Conservation (phyloP, 1,284 basidiomycete genomes). For the Moesziomyces globuligerus region DNA sequence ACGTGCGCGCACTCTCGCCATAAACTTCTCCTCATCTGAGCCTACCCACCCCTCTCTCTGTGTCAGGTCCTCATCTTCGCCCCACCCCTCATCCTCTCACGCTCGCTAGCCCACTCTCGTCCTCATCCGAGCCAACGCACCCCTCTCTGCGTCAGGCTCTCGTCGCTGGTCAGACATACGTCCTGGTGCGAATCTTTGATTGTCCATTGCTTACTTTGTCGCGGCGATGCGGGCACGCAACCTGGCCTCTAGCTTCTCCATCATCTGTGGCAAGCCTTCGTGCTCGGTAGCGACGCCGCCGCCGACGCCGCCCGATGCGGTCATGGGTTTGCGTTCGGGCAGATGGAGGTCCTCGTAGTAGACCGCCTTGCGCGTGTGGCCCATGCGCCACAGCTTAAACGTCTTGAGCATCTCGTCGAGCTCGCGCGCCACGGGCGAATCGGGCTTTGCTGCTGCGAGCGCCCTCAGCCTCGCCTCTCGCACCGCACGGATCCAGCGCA, state of each 20-base stretch:
- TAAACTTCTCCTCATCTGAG: too few species aligned
- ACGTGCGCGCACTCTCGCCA: too few species aligned
- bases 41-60: too few species aligned
- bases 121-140: too few species aligned
- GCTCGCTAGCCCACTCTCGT: too few species aligned
- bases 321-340: slow-evolving; percentile 45
- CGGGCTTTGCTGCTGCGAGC: slow-evolving; percentile 7
- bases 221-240: slow-evolving; percentile 37
- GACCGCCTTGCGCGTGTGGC: slow-evolving; percentile 45
- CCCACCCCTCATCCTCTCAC: too few species aligned
- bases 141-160: too few species aligned
- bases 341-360: slow-evolving; percentile 45
- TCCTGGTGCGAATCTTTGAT: too few species aligned
- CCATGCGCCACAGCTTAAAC: slow-evolving; percentile 48
- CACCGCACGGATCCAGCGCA: slow-evolving; percentile 38
- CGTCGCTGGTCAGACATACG: too few species aligned
- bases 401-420: slow-evolving; percentile 45
- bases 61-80: too few species aligned
- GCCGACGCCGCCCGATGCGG: slow-evolving; percentile 43
- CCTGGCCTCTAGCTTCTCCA: slow-evolving; percentile 45
- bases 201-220: slow-evolving; percentile 42
- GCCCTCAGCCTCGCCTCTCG: slow-evolving; percentile 27
- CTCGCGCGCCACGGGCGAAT: slow-evolving; percentile 23
- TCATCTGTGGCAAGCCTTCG: slow-evolving; percentile 40
- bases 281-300: slow-evolving; percentile 31